Conservation (phyloP, 169 alveolate genomes). For the Cystoisospora suis region DNA sequence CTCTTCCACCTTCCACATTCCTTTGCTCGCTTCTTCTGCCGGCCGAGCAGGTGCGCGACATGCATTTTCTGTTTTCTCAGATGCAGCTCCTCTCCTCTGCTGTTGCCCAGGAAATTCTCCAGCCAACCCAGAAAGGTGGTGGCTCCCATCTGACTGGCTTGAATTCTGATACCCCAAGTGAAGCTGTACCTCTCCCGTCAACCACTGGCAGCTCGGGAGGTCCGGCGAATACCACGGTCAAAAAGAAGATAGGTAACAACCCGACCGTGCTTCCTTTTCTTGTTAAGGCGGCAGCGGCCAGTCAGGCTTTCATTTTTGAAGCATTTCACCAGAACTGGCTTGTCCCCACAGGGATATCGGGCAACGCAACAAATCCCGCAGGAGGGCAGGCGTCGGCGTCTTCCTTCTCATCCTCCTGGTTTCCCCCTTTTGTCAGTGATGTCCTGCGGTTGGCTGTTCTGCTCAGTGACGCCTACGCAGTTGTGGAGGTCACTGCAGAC, state of each 20-base stretch:
- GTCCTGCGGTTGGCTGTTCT: not conserved
- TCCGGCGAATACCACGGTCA: not conserved
- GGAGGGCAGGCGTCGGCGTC: not conserved
- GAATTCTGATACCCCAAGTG: too few species aligned
- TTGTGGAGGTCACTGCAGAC: not conserved
- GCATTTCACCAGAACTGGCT: conserved; percentile 24
- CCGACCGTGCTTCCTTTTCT: not conserved
- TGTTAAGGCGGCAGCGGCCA: not conserved
- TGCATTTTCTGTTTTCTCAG: not conserved
- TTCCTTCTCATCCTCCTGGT: too few species aligned
- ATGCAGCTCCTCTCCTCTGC: conserved; percentile 11
- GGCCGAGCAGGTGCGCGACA: not conserved
- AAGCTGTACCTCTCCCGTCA: too few species aligned
- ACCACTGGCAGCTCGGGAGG: too few species aligned
- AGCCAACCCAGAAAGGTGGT: not conserved
- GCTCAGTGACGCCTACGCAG: not conserved
- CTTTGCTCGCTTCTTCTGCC: conserved; percentile 8
- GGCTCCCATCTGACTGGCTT: not conserved
- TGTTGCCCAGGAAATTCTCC: not conserved
- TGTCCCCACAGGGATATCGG: not conserved
- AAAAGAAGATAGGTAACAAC: not conserved
- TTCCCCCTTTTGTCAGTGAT: conserved; percentile 11
- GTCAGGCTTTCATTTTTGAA: conserved; percentile 8
- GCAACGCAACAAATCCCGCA: not conserved
- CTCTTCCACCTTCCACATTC: not conserved